Percentiles rank a stretch among this genome's conserved stretches.
Evolutionary conservation across 2,329 filamentous ascomycete genomes (phyloP).

Genomic region (Botrytis elliptica): DNA sequence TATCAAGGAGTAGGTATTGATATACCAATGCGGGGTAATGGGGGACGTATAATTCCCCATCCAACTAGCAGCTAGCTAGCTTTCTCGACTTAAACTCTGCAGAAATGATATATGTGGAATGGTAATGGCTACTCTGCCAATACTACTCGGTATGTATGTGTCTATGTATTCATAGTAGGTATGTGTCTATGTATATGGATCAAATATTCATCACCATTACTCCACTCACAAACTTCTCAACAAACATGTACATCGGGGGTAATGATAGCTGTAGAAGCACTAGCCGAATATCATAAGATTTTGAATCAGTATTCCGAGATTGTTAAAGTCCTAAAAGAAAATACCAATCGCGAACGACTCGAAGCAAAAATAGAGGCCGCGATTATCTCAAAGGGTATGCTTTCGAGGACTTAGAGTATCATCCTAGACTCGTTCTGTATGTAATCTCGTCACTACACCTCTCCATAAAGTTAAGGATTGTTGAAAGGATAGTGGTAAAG

Average conservation of each 20-base stretch:
- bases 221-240: not conserved
- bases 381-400: not conserved
- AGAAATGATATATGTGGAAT: not conserved
- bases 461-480: not conserved
- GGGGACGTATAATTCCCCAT: not conserved
- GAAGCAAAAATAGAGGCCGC: not conserved
- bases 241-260: not conserved
- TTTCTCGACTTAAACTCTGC: not conserved
- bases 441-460: not conserved
- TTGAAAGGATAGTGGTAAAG: not conserved
- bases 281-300: not conserved
- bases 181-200: too few relatives aligned
- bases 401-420: not conserved
- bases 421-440: not conserved
- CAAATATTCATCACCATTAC: not conserved
- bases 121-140: not conserved
- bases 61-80: not conserved
- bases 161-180: too few relatives aligned
- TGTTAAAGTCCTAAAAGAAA: not conserved
- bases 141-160: not conserved
- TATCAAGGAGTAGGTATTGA: not conserved
- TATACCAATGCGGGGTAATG: not conserved
- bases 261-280: not conserved
- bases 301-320: too few relatives aligned
- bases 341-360: not conserved